These are phyloP conservation scores for Lachancea nothofagi DNA, from an alignment of 805 yeast genomes.

Conservation along the genomic window DNA sequence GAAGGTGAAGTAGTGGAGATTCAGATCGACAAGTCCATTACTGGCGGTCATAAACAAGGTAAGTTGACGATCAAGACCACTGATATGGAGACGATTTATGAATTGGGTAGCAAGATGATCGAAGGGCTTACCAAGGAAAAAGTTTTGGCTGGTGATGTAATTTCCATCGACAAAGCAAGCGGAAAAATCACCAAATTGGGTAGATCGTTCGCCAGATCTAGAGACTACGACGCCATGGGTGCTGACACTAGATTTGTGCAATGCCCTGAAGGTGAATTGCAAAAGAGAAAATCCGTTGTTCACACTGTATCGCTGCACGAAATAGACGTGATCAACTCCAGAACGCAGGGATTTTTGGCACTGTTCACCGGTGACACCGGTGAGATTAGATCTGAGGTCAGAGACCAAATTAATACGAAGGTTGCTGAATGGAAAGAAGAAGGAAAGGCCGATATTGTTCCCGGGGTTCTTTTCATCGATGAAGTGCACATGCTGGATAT, in stretches of 20 bases:
- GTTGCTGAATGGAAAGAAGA: constrained; percentile 99
- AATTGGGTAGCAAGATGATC: constrained; percentile 89
- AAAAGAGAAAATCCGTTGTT: constrained; percentile 89
- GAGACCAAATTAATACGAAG: constrained; percentile 94
- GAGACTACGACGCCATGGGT: constrained; percentile 98
- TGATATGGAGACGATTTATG: constrained; percentile 97
- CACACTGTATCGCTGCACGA: constrained; percentile 98
- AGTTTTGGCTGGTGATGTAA: constrained; percentile 94
- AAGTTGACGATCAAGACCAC: constrained; percentile 95
- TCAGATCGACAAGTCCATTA: constrained; percentile 85
- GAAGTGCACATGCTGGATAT: constrained; percentile 98
- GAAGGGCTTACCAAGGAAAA: constrained; percentile 92
- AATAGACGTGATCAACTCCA: constrained; percentile 93
- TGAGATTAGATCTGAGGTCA: constrained; percentile 89
- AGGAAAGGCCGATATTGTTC: constrained; percentile 96
- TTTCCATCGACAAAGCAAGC: constrained; percentile 89
- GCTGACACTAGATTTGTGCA: constrained; percentile 97
- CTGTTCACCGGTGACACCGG: constrained; percentile 96
- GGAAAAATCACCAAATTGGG: constrained; percentile 94
- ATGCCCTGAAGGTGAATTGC: constrained; percentile 98
- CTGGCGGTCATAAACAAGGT: constrained; percentile 98
- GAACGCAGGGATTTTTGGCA: constrained; percentile 96
- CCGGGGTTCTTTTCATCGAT: constrained; percentile 95
- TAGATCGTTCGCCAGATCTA: constrained; percentile 89
- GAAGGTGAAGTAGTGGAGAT: constrained; percentile 99